Evolutionary conservation across 345 rosid genomes (phyloP), one percentile per base, ranked within the genome.

Genomic region (Hirschfeldia incana): DNA sequence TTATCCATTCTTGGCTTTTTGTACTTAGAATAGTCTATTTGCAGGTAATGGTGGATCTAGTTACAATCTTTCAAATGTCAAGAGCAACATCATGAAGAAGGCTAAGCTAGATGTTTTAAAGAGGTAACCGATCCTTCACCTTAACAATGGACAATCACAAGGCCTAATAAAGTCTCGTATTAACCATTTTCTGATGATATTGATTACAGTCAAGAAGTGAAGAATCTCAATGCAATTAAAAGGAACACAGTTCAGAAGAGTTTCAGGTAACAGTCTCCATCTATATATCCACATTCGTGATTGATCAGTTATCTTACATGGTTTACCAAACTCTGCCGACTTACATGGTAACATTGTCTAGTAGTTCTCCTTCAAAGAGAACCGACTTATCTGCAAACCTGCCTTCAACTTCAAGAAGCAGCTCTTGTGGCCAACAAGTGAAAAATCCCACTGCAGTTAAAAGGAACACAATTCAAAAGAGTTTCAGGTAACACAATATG

Each of bases 81-180:
- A 89, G 87, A 86, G 96, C 88, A 93, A 87, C 81, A 81, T 93
- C 78, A 89, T 93, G 98, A 95, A 91, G 90, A 95, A 93, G 82
- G 88, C 96, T 11, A 95, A 88, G 83, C 16, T 90, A 61, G 99
- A 95, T 30, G 32, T 89, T 69, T 89, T 86, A 32, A 88, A 89
- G 79, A 88, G 99, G 98, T 91, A 83, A 55, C 12, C 3, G 11
- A 57, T 34, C 62, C 11, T 63, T 69, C 37, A 64, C 51, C 74
- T 34, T 12, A 29, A 6, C 57, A 36, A 15, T 63, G 11, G 51
- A 53, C 59, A 73, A 60, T 74, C 29, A 46, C 64, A 61, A 73
- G 65, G 15, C 44, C 60, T 34, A 8, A 13, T 30, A 8, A 21
- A 17, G 9, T 21, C 51, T 16, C 37, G 17, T 42, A 13, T 13